Percentiles rank a stretch among this genome's conserved stretches.
Conservation (phyloP, 176 grass and related monocot species). For the Phoenix dactylifera region DNA sequence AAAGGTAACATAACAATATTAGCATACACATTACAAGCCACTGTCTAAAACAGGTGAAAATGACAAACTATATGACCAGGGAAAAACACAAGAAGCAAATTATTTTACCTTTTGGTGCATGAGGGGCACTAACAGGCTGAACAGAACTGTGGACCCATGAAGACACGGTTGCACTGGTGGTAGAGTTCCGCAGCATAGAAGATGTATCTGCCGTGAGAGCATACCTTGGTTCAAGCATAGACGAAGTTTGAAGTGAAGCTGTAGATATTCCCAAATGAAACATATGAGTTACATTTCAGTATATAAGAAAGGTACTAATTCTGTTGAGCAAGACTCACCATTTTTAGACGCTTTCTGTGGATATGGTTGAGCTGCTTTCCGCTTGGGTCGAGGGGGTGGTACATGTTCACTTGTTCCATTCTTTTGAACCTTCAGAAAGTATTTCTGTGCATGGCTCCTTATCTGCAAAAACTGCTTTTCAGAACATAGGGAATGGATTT, state of each 20-base stretch:
- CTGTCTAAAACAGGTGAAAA: background rate
- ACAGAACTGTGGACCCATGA: slow-evolving; percentile 25
- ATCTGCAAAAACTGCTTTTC: slow-evolving; percentile 38
- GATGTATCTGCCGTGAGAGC: slow-evolving; percentile 26
- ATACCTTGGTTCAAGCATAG: slow-evolving; percentile 34
- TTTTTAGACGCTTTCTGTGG: slow-evolving; percentile 90
- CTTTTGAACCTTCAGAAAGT: slow-evolving; percentile 88
- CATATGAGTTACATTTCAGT: no score
- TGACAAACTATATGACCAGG: no score
- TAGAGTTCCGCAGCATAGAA: slow-evolving; percentile 15
- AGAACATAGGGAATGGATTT: background rate
- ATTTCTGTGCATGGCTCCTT: slow-evolving; percentile 97
- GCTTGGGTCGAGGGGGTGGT: slow-evolving; percentile 88
- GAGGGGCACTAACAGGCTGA: slow-evolving; percentile 29
- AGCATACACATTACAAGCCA: background rate
- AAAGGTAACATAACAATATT: slow-evolving; percentile 4
- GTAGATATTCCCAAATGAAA: background rate
- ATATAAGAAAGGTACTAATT: no score
- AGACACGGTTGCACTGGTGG: slow-evolving; percentile 21
- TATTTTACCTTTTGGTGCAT: slow-evolving; percentile 22
- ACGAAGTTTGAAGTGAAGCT: slow-evolving; percentile 27
- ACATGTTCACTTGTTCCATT: slow-evolving; percentile 78
- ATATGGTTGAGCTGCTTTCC: slow-evolving; percentile 95
- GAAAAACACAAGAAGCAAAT: no score
- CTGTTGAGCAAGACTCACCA: slow-evolving; percentile 16